Base-by-base conservation (phyloP, 2,329 filamentous ascomycete genomes). In the Neoarthrinium moseri region DNA sequence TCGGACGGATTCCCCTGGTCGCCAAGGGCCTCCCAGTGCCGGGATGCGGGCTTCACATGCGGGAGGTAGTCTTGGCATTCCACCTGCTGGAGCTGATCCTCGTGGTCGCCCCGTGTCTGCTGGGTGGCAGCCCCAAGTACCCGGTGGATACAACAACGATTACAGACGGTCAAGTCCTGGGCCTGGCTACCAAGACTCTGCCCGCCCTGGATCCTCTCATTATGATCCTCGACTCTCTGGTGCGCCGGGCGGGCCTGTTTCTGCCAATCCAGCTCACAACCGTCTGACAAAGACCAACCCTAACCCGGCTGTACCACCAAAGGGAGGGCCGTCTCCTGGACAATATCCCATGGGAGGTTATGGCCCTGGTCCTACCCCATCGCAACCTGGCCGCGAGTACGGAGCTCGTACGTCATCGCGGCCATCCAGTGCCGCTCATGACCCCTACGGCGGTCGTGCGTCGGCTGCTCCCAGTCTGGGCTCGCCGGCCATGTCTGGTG, bases 91-190 rank as follows among this genome's bases (percentile, higher is more conserved):
- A 12, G 54, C 59, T 38, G 69, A 75, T 50, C 62, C 65, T 20
- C 70, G 72, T 8, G 67, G 66, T 29, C 73, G 75, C 38, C 61
- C 70, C 13, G 57, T 63, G 10, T 75, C 73, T 8, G 63, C 66
- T 13, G 71, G 73, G 15, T 77, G 70, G 67, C 70, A 73, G 23
- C 64, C 66, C 15, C 73, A 73, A 51, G 56, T 61, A 13, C 66
- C 68, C 1, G 52, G 58, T 3, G 70, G 64, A 2, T 73, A 45
- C n/a, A n/a, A n/a, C n/a, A n/a, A n/a, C n/a, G n/a, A n/a, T n/a
- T n/a, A n/a, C 35, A 37, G 35, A 22, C 64, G 70, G 39, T 57
- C 63, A 11, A 74, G 62, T 51, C 71, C 66, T 52, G 71, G 60
- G 54, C 66, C 50, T 42, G 47, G 53, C 27, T 46, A 41, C 18